Percentiles rank a stretch among this genome's conserved stretches.
These are phyloP conservation scores for Candida fluviatilis DNA, from an alignment of 805 yeast species.

Conservation along the genomic window DNA sequence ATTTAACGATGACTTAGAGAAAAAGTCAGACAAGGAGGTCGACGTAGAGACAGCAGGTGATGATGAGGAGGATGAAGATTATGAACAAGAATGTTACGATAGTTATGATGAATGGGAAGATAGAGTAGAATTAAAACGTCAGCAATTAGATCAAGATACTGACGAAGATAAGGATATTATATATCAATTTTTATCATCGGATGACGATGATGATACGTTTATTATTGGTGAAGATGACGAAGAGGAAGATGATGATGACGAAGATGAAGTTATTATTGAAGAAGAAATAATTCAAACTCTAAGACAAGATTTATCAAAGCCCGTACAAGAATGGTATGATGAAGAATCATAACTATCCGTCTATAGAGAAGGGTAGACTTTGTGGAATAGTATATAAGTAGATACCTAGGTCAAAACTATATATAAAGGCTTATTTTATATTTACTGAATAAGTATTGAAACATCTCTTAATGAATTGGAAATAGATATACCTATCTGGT, in stretches of 20 bases:
- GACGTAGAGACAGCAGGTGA: slow-evolving; percentile 3
- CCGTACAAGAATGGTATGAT: slow-evolving; percentile 5
- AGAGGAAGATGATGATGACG: slow-evolving; percentile 8
- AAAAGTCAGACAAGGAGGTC: slow-evolving; percentile 6
- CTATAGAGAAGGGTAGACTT: too few species aligned
- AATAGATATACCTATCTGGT: too few species aligned
- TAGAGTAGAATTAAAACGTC: slow-evolving; percentile 10
- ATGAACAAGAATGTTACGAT: slow-evolving; percentile 9
- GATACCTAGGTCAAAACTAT: too few species aligned
- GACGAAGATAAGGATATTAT: slow-evolving; percentile 14
- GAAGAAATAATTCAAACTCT: slow-evolving; percentile 4
- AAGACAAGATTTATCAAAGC: not conserved
- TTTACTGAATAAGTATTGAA: too few species aligned
- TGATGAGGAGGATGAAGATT: slow-evolving; percentile 11
- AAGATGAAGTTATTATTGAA: slow-evolving; percentile 7
- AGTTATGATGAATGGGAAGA: slow-evolving; percentile 12
- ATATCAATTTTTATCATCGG: slow-evolving; percentile 16
- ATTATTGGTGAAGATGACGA: slow-evolving; percentile 8
- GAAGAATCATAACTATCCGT: not conserved
- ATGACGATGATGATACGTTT: slow-evolving; percentile 17
- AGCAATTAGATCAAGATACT: slow-evolving; percentile 11
- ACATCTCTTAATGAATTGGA: too few species aligned
- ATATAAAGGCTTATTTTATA: too few species aligned
- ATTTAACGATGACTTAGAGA: slow-evolving; percentile 27
- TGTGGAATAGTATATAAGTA: too few species aligned